Evolutionary conservation across 345 rosid species (phyloP).

Genomic region (Populus deltoides): DNA sequence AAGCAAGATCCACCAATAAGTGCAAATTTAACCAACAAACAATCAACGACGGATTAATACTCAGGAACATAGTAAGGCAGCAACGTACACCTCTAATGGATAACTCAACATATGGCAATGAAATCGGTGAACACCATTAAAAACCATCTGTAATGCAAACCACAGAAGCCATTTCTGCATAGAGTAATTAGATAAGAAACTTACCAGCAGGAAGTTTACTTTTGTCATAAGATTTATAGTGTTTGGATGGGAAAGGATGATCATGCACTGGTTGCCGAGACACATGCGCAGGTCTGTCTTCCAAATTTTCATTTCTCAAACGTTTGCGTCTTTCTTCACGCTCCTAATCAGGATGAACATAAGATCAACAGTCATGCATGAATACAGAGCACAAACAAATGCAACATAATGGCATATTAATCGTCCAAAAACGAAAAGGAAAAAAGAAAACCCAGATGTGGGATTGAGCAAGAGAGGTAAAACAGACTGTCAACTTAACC

Average conservation of each 20-base stretch:
- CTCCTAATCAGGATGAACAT: slow-evolving; percentile 50
- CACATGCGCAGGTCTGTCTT: slow-evolving; percentile 48
- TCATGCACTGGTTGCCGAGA: slow-evolving; percentile 55
- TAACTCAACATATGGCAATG: background rate
- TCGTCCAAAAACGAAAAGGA: background rate
- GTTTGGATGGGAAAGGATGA: slow-evolving; percentile 44
- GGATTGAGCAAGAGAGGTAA: background rate
- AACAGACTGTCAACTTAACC: background rate
- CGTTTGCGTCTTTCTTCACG: slow-evolving; percentile 91
- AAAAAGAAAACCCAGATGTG: background rate
- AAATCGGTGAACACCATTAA: background rate
- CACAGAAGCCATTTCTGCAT: background rate
- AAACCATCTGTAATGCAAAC: background rate
- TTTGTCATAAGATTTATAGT: slow-evolving; percentile 55
- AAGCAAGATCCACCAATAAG: background rate
- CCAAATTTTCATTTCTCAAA: slow-evolving; percentile 57
- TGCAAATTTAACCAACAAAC: background rate
- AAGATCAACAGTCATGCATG: slow-evolving; percentile 2
- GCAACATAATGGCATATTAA: background rate
- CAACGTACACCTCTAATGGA: background rate
- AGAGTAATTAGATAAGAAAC: slow-evolving; percentile 9
- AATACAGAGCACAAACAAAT: background rate
- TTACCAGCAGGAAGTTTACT: slow-evolving; percentile 85
- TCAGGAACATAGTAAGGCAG: background rate
- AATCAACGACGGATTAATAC: background rate